Percentiles rank a stretch among this genome's conserved stretches.
Conservation (phyloP, 2,329 filamentous ascomycete genomes). For the Pseudopyricularia javanii region DNA sequence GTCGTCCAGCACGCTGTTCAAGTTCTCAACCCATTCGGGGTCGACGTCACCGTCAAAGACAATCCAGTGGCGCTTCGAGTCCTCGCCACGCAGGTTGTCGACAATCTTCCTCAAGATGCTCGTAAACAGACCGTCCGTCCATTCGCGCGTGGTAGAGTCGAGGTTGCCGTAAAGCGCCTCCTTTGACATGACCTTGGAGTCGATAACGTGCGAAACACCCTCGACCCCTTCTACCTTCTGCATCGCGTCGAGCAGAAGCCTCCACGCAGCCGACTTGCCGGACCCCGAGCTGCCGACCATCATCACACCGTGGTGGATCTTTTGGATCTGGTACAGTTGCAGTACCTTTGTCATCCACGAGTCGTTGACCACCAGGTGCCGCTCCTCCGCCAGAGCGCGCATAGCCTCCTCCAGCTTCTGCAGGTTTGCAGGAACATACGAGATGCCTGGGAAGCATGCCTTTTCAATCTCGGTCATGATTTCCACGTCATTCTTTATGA, state of each 20-base stretch:
- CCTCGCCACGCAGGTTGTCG: conserved; percentile 94
- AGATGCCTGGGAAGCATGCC: conserved; percentile 80
- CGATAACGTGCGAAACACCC: conserved; percentile 93
- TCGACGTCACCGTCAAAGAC: conserved; percentile 99
- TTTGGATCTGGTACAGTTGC: conserved; percentile 95
- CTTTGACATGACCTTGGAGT: conserved; percentile 99
- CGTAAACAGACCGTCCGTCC: conserved; percentile 97
- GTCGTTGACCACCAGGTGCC: conserved; percentile 80
- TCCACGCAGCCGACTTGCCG: conserved; percentile 94
- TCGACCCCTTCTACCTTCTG: conserved; percentile 82
- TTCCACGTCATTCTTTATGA: conserved; percentile 85
- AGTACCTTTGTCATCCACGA: conserved; percentile 96
- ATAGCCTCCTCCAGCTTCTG: conserved; percentile 71
- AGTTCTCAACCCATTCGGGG: conserved; percentile 98
- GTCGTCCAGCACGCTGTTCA: conserved; percentile 98
- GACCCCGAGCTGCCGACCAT: conserved; percentile 98
- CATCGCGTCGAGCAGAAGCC: conserved; percentile 77
- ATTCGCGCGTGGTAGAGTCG: conserved; percentile 93
- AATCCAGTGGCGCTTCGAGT: conserved; percentile 96
- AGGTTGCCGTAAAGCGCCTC: conserved; percentile 92
- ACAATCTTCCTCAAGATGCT: conserved; percentile 97
- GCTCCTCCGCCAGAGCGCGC: conserved; percentile 67
- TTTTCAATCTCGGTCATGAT: conserved; percentile 75
- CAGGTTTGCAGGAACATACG: conserved; percentile 84
- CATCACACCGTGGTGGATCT: conserved; percentile 98